Evolutionary conservation across 2,329 filamentous ascomycete genomes (phyloP).

Genomic region (Catunica adiposa): DNA sequence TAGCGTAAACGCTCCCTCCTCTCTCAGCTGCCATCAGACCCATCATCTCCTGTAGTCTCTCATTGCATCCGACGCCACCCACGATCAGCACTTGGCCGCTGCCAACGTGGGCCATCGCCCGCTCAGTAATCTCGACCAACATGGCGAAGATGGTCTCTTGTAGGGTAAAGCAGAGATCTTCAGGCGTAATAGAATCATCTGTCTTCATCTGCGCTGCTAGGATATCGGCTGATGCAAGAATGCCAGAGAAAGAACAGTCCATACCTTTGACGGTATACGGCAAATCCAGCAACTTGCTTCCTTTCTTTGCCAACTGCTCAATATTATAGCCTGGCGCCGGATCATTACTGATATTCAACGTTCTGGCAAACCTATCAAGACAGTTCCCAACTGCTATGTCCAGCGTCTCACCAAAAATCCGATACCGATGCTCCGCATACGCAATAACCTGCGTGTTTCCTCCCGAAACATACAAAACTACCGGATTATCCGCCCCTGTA

Average conservation of each 20-base stretch:
- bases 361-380: constrained; percentile 86
- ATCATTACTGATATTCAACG: constrained; percentile 81
- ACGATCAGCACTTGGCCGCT: constrained; percentile 84
- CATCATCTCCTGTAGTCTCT: constrained; percentile 96
- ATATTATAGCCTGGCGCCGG: constrained; percentile 97
- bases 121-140: constrained; percentile 95
- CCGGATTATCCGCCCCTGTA: constrained; percentile 76
- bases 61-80: constrained; percentile 88
- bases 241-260: constrained; percentile 93
- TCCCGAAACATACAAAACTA: constrained; percentile 87
- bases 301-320: constrained; percentile 71
- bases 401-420: constrained; percentile 93
- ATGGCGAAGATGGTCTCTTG: constrained; percentile 95
- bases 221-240: constrained; percentile 67
- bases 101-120: constrained; percentile 95
- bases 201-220: constrained; percentile 51
- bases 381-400: constrained; percentile 98
- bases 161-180: constrained; percentile 80
- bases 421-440: constrained; percentile 84
- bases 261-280: constrained; percentile 97
- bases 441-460: constrained; percentile 98
- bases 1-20: constrained; percentile 81
- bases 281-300: constrained; percentile 61
- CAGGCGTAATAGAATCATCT: constrained; percentile 49
- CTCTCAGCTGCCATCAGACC: constrained; percentile 79